These are phyloP conservation scores for Pythium vanterpoolii DNA, from an alignment of 352 stramenopile genomes.

Conservation along the genomic window DNA sequence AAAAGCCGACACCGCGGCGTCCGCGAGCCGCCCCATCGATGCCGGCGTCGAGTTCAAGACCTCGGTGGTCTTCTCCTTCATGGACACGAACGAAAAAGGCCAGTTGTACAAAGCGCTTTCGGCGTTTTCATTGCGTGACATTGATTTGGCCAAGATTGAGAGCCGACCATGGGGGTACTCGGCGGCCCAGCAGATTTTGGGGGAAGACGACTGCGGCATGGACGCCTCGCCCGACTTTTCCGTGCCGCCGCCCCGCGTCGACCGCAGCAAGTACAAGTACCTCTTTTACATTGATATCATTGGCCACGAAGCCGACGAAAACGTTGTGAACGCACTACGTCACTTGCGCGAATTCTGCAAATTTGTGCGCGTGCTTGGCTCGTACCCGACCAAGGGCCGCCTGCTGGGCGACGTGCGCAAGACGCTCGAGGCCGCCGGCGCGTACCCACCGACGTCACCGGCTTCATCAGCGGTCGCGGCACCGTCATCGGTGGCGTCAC, in stretches of 20 bases:
- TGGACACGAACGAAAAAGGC: conserved; percentile 51
- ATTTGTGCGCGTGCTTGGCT: conserved; percentile 85
- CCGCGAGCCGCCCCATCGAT: conserved; percentile 24
- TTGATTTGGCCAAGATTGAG: conserved; percentile 76
- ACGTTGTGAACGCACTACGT: conserved; percentile 68
- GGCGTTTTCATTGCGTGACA: conserved; percentile 57
- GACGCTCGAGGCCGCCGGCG: conserved; percentile 48
- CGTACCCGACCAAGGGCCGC: conserved; percentile 73
- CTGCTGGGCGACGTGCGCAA: conserved; percentile 53
- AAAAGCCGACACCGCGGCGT: conserved; percentile 41
- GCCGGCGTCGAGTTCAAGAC: conserved; percentile 56
- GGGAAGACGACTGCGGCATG: conserved; percentile 17
- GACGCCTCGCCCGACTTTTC: conserved; percentile 38
- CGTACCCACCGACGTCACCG: conserved; percentile 15
- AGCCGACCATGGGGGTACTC: conserved; percentile 59
- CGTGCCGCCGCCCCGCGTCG: conserved; percentile 18
- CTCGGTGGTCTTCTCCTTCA: conserved; percentile 73
- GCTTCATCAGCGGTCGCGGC: conserved; percentile 12
- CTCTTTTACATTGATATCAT: conserved; percentile 77
- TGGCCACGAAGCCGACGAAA: conserved; percentile 59
- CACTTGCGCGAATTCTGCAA: conserved; percentile 78
- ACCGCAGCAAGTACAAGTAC: conserved; percentile 70
- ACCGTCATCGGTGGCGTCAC: conserved; percentile 19
- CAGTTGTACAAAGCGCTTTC: conserved; percentile 61
- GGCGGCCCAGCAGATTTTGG: conserved; percentile 49